These are phyloP conservation scores for Penicillium lividum DNA, from an alignment of 495 filamentous ascomycete genomes.

Conservation along the genomic window DNA sequence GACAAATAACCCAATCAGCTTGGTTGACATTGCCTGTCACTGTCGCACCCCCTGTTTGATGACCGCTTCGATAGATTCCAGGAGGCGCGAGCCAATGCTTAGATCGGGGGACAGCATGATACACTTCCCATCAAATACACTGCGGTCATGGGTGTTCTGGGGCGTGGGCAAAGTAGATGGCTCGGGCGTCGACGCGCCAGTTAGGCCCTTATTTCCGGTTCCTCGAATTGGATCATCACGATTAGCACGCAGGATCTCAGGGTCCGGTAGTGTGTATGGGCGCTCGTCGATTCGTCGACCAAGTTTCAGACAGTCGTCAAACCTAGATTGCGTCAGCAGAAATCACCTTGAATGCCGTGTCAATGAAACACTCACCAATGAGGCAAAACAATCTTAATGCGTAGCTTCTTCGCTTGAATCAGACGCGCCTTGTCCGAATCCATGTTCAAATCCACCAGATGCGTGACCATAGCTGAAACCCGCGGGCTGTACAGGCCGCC, in stretches of 20 bases:
- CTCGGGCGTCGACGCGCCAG: constrained; percentile 70
- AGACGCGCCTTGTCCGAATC: constrained; percentile 71
- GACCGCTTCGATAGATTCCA: constrained; percentile 65
- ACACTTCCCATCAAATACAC: constrained; percentile 57
- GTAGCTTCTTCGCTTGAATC: constrained; percentile 61
- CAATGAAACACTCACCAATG: constrained; percentile 68
- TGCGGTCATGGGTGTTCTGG: constrained; percentile 33
- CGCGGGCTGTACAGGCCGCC: constrained; percentile 76
- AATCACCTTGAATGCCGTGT: background rate
- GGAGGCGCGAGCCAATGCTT: constrained; percentile 62
- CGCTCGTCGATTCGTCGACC: constrained; percentile 82
- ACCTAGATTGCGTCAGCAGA: constrained; percentile 54
- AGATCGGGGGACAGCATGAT: constrained; percentile 68
- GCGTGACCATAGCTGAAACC: constrained; percentile 73
- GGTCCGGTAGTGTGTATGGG: constrained; percentile 86
- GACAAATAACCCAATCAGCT: constrained; percentile 82
- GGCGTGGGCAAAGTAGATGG: constrained; percentile 54
- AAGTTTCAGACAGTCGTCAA: constrained; percentile 93
- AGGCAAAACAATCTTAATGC: constrained; percentile 83
- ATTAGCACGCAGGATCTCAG: constrained; percentile 66
- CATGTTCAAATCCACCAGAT: constrained; percentile 81
- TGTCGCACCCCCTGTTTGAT: constrained; percentile 65
- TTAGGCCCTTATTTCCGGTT: constrained; percentile 58
- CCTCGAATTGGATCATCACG: constrained; percentile 57
- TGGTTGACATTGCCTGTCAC: constrained; percentile 66